phyloP scores from a whole-genome alignment of 805 yeast species.

The Tetrapisispora namnaoensis region DNA sequence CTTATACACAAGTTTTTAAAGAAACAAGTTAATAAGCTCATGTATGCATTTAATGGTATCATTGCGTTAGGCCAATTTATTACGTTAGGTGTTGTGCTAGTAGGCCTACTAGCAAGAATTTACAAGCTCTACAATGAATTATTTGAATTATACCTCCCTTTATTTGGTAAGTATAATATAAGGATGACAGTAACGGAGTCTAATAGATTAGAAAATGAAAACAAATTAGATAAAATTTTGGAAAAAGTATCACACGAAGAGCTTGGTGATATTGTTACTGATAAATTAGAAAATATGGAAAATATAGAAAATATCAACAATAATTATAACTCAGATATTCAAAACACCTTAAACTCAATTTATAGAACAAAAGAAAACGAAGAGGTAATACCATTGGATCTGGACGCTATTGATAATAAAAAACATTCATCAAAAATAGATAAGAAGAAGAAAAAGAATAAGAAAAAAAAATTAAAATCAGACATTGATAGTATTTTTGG shows the following conservation, averaged over 20 bases:
- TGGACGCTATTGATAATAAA: neutral
- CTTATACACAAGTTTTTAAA: slow-evolving; percentile 24
- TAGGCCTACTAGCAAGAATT: slow-evolving; percentile 47
- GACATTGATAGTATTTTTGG: slow-evolving; percentile 76
- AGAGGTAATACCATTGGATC: too few species aligned
- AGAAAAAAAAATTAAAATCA: slow-evolving; percentile 39
- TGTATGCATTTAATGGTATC: slow-evolving; percentile 54
- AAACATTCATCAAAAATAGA: neutral
- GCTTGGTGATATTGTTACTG: slow-evolving; percentile 2
- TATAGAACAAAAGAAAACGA: neutral
- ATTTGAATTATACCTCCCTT: slow-evolving; percentile 8
- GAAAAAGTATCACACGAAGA: slow-evolving; percentile 2
- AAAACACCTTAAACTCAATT: neutral
- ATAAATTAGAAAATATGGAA: neutral
- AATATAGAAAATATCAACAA: neutral
- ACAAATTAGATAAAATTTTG: slow-evolving; percentile 1
- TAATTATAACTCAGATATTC: neutral
- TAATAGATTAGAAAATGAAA: neutral
- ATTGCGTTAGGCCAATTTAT: slow-evolving; percentile 71
- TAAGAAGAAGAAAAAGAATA: slow-evolving; percentile 26
- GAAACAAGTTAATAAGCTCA: slow-evolving; percentile 39
- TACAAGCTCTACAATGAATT: slow-evolving; percentile 16
- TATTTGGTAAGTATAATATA: neutral
- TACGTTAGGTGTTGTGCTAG: slow-evolving; percentile 56
- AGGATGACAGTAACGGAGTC: neutral